phyloP scores from a whole-genome alignment of 2,329 filamentous ascomycete species.

The Aplosporella prunicola region DNA sequence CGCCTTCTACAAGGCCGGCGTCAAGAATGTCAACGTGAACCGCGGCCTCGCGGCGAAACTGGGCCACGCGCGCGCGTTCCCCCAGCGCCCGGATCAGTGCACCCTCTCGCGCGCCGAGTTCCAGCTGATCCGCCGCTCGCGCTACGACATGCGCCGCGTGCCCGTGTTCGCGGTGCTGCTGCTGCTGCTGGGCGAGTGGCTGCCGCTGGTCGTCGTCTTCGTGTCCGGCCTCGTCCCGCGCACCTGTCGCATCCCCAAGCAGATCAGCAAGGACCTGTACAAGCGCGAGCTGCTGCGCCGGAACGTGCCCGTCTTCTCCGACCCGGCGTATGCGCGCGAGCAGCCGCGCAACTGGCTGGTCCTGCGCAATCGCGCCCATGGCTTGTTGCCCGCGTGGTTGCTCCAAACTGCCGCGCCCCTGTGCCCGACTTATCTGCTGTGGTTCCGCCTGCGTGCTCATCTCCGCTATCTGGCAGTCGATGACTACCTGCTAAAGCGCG shows the following conservation, averaged over 20 bases:
- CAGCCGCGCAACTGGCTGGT: too few relatives aligned
- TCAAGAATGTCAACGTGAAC: constrained; percentile 66
- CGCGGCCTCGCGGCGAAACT: constrained; percentile 36
- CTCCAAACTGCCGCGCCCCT: too few relatives aligned
- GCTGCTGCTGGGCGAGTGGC: constrained; percentile 74
- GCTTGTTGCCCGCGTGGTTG: too few relatives aligned
- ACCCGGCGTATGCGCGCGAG: constrained; percentile 17
- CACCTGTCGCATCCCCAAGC: constrained; percentile 72
- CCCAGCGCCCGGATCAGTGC: not conserved
- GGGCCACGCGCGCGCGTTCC: constrained; percentile 16
- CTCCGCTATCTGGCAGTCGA: constrained; percentile 61
- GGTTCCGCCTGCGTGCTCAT: too few relatives aligned
- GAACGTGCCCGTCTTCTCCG: constrained; percentile 13
- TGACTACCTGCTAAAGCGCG: constrained; percentile 55
- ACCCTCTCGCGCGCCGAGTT: constrained; percentile 56
- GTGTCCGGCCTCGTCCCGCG: constrained; percentile 65
- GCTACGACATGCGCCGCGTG: constrained; percentile 65
- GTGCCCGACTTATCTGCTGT: too few relatives aligned
- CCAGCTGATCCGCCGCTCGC: constrained; percentile 58
- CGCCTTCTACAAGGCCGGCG: constrained; percentile 77
- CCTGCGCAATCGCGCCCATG: too few relatives aligned
- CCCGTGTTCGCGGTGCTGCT: constrained; percentile 70
- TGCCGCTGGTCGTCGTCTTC: constrained; percentile 66
- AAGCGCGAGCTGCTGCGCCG: constrained; percentile 10
- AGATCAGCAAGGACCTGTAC: constrained; percentile 38